Evolutionary conservation across 192 early-diverging fungal species (phyloP).

Genomic region (Backusella liffmaniae): DNA sequence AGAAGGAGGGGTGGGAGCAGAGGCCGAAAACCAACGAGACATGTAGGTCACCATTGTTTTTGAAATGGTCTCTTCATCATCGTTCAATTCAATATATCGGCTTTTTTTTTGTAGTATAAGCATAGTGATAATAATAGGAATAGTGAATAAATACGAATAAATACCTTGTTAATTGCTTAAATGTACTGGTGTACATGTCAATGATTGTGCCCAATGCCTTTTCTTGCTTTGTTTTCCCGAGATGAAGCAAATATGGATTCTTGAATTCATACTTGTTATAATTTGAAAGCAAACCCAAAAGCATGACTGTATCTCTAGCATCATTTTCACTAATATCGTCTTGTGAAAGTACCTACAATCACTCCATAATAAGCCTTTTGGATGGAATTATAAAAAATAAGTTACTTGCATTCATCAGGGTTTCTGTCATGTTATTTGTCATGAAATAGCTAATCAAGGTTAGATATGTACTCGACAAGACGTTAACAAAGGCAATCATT

Average conservation of each 20-base stretch:
- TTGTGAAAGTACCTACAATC: constrained; percentile 37
- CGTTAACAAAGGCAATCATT: background rate
- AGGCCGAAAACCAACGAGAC: constrained; percentile 18
- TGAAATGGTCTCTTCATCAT: constrained; percentile 43
- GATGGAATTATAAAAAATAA: background rate
- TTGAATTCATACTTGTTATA: constrained; percentile 57
- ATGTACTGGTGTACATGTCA: background rate
- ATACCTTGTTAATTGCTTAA: background rate
- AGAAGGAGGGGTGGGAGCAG: background rate
- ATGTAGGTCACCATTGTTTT: constrained; percentile 19
- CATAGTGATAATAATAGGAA: background rate
- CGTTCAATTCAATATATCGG: constrained; percentile 41
- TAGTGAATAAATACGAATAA: background rate
- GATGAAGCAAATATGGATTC: constrained; percentile 45
- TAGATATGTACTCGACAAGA: background rate
- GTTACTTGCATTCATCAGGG: constrained; percentile 42
- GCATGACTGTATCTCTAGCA: constrained; percentile 38
- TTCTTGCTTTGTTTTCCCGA: constrained; percentile 35
- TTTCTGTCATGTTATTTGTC: constrained; percentile 43
- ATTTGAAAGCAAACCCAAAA: constrained; percentile 52
- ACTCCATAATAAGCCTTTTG: background rate
- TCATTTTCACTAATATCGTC: constrained; percentile 31
- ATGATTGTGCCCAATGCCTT: constrained; percentile 30
- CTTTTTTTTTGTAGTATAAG: constrained; percentile 12
- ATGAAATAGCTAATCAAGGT: constrained; percentile 45